Evolutionary conservation across 2,329 filamentous ascomycete species (phyloP), one percentile per base, ranked within the genome.

Genomic region (Stemphylium lycopersici): DNA sequence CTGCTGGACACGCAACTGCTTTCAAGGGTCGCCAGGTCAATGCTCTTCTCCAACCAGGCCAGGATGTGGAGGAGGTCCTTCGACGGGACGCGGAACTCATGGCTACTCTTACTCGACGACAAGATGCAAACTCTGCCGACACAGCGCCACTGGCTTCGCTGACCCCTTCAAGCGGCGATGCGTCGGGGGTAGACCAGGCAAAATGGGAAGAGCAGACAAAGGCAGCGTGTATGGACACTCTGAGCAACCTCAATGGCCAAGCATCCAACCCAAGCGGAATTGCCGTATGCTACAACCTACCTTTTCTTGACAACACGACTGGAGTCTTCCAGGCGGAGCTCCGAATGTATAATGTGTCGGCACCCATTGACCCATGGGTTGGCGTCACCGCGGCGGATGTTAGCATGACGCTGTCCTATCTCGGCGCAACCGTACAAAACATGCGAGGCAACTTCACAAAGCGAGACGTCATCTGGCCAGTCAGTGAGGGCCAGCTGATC

Each of bases 251-350:
- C 43, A 78, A 79, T 12, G 77, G 76, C 10, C 78, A 81, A 55
- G 84, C 86, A 37, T 83, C 84, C 20, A 93, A 93, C 62, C 89
- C 89, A 4, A 88, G 89, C 8, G 91, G 91, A 45, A 84, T 91
- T 42, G 88, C 88, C 54, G 84, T 90, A 42, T 96, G 91, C 82
- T 95, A 93, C 78, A 96, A 95, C 71, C 76, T 96, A 20, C 87
- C 88, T 0, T 85, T 84, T 34, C 81, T 91, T 52, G 83, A 93
- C 76, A 85, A 84, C 63, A 74, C 75, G 4, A 87, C 84, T 0
- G 90, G 90, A 26, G 78, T 86, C 13, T 95, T 95, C 71, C 84
- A 90, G 74, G 90, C 90, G 26, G 90, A 95, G 70, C 75, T 95
- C 45, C 83, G 90, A 48, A 78, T 95, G 55, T 95, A 87, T 77